These are phyloP conservation scores for Apiotrichum porosum DNA, from an alignment of 1,284 basidiomycete genomes.

Conservation along the genomic window DNA sequence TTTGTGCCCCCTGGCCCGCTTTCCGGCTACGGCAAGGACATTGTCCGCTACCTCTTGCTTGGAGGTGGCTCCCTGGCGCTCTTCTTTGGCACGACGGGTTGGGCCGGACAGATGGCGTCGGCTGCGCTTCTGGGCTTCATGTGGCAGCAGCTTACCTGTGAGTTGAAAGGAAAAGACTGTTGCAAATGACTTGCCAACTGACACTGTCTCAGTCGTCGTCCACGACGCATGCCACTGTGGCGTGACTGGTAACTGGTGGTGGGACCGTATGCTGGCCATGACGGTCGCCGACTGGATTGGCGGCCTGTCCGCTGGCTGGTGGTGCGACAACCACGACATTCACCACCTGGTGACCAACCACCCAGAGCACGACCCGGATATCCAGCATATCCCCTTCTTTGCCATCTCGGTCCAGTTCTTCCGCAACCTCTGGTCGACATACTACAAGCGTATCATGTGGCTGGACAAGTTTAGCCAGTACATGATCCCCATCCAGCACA, in stretches of 20 bases:
- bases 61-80: conserved; percentile 18
- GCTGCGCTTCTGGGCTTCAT: conserved; percentile 78
- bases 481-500: conserved; percentile 78
- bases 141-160: conserved; percentile 84
- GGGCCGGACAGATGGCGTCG: conserved; percentile 57
- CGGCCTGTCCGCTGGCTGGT: conserved; percentile 93
- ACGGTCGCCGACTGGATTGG: conserved; percentile 71
- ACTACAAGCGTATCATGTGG: conserved; percentile 82
- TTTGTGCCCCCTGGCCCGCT: conserved; percentile 73
- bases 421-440: conserved; percentile 80
- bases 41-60: conserved; percentile 53
- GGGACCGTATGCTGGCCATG: conserved; percentile 76
- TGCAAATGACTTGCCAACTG: too few species aligned
- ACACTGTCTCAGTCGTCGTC: conserved; percentile 56
- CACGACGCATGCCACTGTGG: conserved; percentile 96
- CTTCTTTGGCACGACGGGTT: conserved; percentile 30
- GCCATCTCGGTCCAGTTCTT: conserved; percentile 88
- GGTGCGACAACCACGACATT: conserved; percentile 96
- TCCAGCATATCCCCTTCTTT: conserved; percentile 91
- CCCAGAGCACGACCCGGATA: conserved; percentile 87
- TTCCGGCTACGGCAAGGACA: conserved; percentile 84
- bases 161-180: conserved; percentile 19
- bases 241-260: conserved; percentile 79
- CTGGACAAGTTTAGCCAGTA: conserved; percentile 68
- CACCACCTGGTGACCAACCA: conserved; percentile 98